A percentile compares a stretch with the other conserved stretches of the same genome.
These are phyloP conservation scores for Pythium apleroticum DNA, from an alignment of 352 stramenopile species.

Conservation along the genomic window DNA sequence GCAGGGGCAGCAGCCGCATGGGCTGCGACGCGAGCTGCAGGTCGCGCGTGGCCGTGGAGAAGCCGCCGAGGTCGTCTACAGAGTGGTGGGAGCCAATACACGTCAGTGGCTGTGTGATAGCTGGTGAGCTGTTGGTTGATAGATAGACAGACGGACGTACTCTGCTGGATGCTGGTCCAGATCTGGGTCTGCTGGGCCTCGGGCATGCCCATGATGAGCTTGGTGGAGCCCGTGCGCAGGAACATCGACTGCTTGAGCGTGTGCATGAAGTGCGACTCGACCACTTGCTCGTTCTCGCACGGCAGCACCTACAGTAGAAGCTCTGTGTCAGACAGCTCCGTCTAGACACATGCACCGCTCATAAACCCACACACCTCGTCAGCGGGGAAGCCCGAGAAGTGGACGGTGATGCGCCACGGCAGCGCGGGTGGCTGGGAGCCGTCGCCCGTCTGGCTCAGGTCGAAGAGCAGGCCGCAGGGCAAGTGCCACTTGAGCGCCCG, in stretches of 20 bases:
- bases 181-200: constrained; percentile 82
- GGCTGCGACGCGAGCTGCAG: constrained; percentile 39
- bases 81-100: neutral
- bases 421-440: constrained; percentile 24
- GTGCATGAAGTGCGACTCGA: constrained; percentile 87
- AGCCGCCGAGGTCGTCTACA: constrained; percentile 39
- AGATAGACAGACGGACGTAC: constrained; percentile 28
- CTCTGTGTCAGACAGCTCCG: neutral
- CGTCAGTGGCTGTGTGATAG: neutral
- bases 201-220: constrained; percentile 76
- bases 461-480: constrained; percentile 71
- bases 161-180: constrained; percentile 72
- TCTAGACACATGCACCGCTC: neutral
- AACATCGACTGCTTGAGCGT: constrained; percentile 82
- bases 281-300: constrained; percentile 72
- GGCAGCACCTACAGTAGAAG: constrained; percentile 38
- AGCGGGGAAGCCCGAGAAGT: constrained; percentile 72
- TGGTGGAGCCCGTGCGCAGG: constrained; percentile 70
- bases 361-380: constrained; percentile 35
- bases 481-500: constrained; percentile 77
- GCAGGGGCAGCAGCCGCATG: constrained; percentile 57
- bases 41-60: constrained; percentile 49
- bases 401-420: constrained; percentile 75
- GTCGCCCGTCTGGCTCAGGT: constrained; percentile 35
- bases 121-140: neutral